Base-by-base conservation (phyloP, 2,329 filamentous ascomycete species). In the Beauveria varroae region DNA sequence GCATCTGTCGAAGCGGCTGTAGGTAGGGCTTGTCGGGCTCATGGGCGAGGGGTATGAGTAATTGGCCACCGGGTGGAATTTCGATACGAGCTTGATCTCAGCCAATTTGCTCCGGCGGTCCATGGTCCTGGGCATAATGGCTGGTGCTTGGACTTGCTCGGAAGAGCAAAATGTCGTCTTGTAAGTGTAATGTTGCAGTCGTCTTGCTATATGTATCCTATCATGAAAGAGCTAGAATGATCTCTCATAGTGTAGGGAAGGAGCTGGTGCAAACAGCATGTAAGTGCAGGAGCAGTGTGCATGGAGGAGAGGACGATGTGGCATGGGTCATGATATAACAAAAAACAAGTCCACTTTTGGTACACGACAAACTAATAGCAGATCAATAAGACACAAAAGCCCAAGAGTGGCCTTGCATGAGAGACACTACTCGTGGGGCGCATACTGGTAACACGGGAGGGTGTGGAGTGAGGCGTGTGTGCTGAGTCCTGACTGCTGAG, bases 61-160 rank as follows among this genome's bases (percentile, higher is more conserved):
- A 67, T 76, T 77, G 64, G 73, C 71, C 57, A 75, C 71, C 43
- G 73, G 72, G 59, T 73, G 72, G 58, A 74, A 74, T 63, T 75
- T 76, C 20, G 74, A 72, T 30, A 75, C 73, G 54, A 76, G 72
- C 60, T 72, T 73, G 63, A 75, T 69, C 65, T 74, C 70, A 34
- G 72, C 73, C 57, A 75, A 68, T 63, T 71, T 73, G 65, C 69
- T 72, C 50, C 70, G 65, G 59, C 66, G 68, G 64, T 77, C 73
- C 74, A 77, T 76, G 64, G 57, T 69, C 10, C 3, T 12, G 30
- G 10, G 1, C 30, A 34, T 34, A 12, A 4, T 34, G 20, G 20
- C 10, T 44, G 18, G n/a, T 49, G 20, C 46, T 26, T 40, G 30
- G 10, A 24, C 44, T 34, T 26, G 55, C 43, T 40, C 30, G 14